Evolutionary conservation across 164 flowering plant genomes (phyloP), one percentile per base, ranked within the genome.

Genomic region (Vitis rotundifolia): DNA sequence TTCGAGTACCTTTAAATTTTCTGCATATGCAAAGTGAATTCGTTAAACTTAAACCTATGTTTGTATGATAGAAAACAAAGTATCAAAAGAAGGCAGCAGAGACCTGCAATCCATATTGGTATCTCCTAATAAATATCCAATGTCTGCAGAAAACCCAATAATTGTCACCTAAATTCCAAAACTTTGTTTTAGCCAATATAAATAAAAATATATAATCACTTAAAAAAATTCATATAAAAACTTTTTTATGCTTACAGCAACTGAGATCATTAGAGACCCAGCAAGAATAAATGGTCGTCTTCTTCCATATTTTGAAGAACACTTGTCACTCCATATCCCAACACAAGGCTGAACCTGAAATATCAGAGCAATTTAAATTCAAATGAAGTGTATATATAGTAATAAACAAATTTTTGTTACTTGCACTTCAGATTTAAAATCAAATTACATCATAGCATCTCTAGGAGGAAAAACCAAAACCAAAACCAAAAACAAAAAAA

Each of bases 301-400:
- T 79, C 99, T 89, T 60, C 99, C 99, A 86, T 87, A 96, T 81
- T 88, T 93, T 76, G 97, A 96, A 68, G 86, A 57, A 82, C 99
- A 96, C 72, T 93, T 96, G 77, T 96, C 99, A 80, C 99, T 96
- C 99, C 99, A 96, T 62, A 96, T 90, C 71, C 98, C 99, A 76
- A 96, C 99, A 82, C 95, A 96, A 73, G 99, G 99, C 85, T 96
- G 99, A 78, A 96, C 98, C 99, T 96, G 82, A 71, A 69, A 77
- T 57, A 37, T 58, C 67, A 53, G 54, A 56, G 5, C 48, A 77
- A 66, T 1, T 50, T 53, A n/a, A 11, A 54, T 22, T 22, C 26
- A 22, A 22, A 22, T 22, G 26, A 22, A 22, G 26, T 22, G 26
- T 22, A 22, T 22, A 22, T 22, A 22, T 22, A 22, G 26, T 22